Evolutionary conservation across 1,284 basidiomycete genomes (phyloP), one percentile per base, ranked within the genome.

Genomic region (Tilletia setariae): DNA sequence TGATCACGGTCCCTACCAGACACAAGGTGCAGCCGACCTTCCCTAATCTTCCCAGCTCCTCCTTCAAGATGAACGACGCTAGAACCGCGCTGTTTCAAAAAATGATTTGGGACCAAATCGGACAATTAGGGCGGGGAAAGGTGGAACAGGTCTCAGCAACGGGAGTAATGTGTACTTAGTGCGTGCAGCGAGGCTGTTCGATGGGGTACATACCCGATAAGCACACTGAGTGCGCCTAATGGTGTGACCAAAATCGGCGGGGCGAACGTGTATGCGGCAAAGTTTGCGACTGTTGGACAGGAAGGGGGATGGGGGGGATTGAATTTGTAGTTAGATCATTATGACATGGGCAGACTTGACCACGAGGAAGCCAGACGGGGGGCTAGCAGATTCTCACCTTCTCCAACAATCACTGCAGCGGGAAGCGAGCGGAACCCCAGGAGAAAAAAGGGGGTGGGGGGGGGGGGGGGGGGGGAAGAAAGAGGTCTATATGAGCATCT

Each of bases 221-320:
- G 88, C n/a, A 98, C 95, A 83, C 92, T 94, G 67, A 97, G 87
- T 13, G 95, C 94, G 68, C 95, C 95, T 15, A 98, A 86, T 4
- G 95, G 95, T 0, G 95, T 98, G 49, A 99, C 94, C 66, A 99
- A 86, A 78, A 98, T 96, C 73, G 95, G 93, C 67, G 95, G 95
- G 0, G 95, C 95, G 80, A 98, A 98, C 0, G 93, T 93, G 83
- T 98, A 98, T 2, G 96, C 96, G 7, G 95, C 93, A 84, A 98
- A 99, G 85, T 99, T 99, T 76, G 93, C 94, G 68, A 96, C 94
- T 96, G 64, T 49, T 25, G 21, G 11, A 9, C 19, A 25, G 25
- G 23, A 9, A 23, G 28, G 32, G 25, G 32, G 23, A 59, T 15
- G 8, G 42, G 53, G 35, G 25, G 43, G n/a, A n/a, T n/a, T n/a